Evolutionary conservation across 192 early-diverging fungal species (phyloP).

Genomic region (Dispira parvispora): DNA sequence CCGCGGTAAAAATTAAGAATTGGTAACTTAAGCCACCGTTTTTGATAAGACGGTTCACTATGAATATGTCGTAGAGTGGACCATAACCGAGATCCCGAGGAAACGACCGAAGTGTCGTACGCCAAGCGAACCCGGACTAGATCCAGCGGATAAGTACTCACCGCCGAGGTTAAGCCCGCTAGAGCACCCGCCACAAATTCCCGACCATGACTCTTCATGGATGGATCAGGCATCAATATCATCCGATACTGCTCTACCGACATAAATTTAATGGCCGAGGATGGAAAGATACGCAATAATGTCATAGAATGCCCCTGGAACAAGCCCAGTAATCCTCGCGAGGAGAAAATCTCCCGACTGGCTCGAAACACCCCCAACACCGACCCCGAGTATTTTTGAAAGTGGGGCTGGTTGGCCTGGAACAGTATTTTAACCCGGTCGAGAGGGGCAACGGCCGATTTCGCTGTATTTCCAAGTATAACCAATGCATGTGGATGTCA

Average conservation of each 20-base stretch:
- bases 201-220: conserved; percentile 43
- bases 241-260: conserved; percentile 75
- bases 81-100: background rate
- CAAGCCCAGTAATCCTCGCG: conserved; percentile 58
- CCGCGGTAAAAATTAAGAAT: conserved; percentile 89
- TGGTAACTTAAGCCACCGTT: conserved; percentile 16
- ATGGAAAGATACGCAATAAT: conserved; percentile 87
- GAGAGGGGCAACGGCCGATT: conserved; percentile 60
- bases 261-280: conserved; percentile 94
- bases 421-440: conserved; percentile 79
- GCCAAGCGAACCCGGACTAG: conserved; percentile 87
- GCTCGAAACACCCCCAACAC: conserved; percentile 67
- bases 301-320: conserved; percentile 94
- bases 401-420: conserved; percentile 57
- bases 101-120: conserved; percentile 43
- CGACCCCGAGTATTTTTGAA: conserved; percentile 34
- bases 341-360: conserved; percentile 46
- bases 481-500: too few relatives aligned
- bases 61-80: conserved; percentile 42
- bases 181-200: conserved; percentile 71
- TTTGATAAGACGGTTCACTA: conserved; percentile 45
- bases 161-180: conserved; percentile 71
- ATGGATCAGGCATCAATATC: conserved; percentile 33
- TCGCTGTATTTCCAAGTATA: conserved; percentile 30
- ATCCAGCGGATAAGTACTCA: conserved; percentile 87